phyloP scores from a whole-genome alignment of 129 eudicot genomes.

The Calendula officinalis region DNA sequence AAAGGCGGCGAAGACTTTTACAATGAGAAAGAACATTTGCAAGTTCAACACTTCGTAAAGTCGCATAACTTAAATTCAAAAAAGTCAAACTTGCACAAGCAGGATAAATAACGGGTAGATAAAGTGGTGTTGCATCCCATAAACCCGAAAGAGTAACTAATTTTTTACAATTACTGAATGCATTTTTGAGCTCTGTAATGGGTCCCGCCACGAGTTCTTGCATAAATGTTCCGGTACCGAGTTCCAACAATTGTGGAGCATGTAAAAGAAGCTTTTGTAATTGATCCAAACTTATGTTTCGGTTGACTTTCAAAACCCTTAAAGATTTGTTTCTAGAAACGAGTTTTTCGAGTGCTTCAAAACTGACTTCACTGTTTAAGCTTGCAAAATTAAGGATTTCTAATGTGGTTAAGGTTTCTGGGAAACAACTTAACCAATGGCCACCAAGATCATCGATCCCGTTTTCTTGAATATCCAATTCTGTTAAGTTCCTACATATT shows the following conservation, averaged over 20 bases:
- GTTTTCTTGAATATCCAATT: constrained; percentile 65
- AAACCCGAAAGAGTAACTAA: constrained; percentile 59
- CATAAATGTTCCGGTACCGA: constrained; percentile 69
- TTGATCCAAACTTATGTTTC: constrained; percentile 46
- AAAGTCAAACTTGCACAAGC: constrained; percentile 52
- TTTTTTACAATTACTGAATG: constrained; percentile 45
- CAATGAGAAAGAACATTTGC: constrained; percentile 49
- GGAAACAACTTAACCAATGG: constrained; percentile 5
- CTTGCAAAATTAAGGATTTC: constrained; percentile 62
- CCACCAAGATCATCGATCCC: constrained; percentile 63
- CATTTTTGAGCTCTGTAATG: constrained; percentile 29
- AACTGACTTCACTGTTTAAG: constrained; percentile 57
- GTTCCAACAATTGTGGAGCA: constrained; percentile 53
- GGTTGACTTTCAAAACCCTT: constrained; percentile 56
- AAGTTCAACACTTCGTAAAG: constrained; percentile 48
- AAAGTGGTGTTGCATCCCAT: constrained; percentile 52
- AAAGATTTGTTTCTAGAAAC: constrained; percentile 55
- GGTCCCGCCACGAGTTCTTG: constrained; percentile 45
- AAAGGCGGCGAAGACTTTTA: constrained; percentile 65
- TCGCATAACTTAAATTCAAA: constrained; percentile 58
- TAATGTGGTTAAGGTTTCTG: constrained; percentile 46
- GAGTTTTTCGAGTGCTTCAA: constrained; percentile 58
- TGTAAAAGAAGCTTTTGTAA: constrained; percentile 49
- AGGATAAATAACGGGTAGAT: constrained; percentile 59
- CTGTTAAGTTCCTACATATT: constrained; percentile 49